A percentile compares a stretch with the other conserved stretches of the same genome.
phyloP scores from a whole-genome alignment of 2,329 filamentous ascomycete species.

The Xylariaceae sp. region DNA sequence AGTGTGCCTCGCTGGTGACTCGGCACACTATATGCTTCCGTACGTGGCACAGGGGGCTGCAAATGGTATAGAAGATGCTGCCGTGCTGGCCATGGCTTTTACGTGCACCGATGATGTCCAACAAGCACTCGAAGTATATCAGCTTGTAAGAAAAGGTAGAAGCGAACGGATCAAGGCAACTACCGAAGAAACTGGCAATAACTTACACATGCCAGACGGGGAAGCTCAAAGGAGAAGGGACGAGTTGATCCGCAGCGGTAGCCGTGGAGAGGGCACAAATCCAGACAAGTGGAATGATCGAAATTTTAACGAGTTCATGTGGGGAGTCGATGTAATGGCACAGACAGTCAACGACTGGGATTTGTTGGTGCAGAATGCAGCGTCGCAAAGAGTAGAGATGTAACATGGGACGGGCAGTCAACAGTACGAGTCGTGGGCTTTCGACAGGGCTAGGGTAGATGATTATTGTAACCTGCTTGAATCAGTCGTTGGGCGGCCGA shows the following conservation, averaged over 20 bases:
- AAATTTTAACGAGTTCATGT: slow-evolving; percentile 28
- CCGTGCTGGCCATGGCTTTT: slow-evolving; percentile 17
- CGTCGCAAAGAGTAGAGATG: no score
- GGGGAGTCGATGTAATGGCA: slow-evolving; percentile 30
- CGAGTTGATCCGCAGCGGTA: slow-evolving; percentile 12
- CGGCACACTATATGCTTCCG: slow-evolving; percentile 53
- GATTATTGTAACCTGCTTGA: slow-evolving; percentile 34
- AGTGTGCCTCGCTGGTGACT: slow-evolving; percentile 17
- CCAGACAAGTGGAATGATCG: slow-evolving; percentile 28
- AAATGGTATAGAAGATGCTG: slow-evolving; percentile 58
- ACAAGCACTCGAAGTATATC: slow-evolving; percentile 20
- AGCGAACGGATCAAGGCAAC: slow-evolving; percentile 19
- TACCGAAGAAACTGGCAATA: slow-evolving; percentile 10
- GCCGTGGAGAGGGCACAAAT: slow-evolving; percentile 8
- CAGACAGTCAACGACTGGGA: slow-evolving; percentile 23
- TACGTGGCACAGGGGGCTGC: slow-evolving; percentile 63
- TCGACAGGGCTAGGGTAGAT: slow-evolving; percentile 32
- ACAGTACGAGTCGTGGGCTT: no score
- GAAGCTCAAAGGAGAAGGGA: slow-evolving; percentile 18
- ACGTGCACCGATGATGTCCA: slow-evolving; percentile 20
- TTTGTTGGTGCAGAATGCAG: slow-evolving; percentile 6
- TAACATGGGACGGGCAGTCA: no score
- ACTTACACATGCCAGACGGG: slow-evolving; percentile 20
- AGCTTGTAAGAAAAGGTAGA: slow-evolving; percentile 18
- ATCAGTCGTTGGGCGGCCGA: slow-evolving; percentile 39